Evolutionary conservation across 176 grass and related monocot genomes (phyloP).

Genomic region (Triticum turgidum): DNA sequence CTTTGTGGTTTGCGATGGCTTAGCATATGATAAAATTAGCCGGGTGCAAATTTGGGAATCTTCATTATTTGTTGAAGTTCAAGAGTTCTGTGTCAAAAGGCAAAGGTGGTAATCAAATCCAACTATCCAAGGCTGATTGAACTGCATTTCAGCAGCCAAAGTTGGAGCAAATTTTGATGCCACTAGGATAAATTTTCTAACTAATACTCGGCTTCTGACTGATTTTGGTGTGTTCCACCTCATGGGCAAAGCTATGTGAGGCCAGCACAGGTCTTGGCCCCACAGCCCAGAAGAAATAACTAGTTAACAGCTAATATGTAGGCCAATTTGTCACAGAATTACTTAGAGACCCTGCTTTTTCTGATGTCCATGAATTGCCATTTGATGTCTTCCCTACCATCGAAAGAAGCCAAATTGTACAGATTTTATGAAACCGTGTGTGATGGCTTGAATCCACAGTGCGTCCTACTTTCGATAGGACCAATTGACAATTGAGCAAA

Average conservation of each 20-base stretch:
- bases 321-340: not conserved
- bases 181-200: constrained; percentile 19
- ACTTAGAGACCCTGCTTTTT: not conserved
- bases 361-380: not conserved
- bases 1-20: constrained; percentile 18
- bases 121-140: constrained; percentile 4
- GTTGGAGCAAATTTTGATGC: not conserved
- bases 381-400: not conserved
- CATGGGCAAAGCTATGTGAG: not conserved
- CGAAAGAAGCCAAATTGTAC: not conserved
- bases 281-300: not conserved
- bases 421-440: too few relatives aligned
- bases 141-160: constrained; percentile 20
- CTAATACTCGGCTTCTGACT: constrained; percentile 3
- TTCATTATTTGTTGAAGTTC: constrained; percentile 15
- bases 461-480: too few relatives aligned
- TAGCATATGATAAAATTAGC: constrained; percentile 18
- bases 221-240: not conserved
- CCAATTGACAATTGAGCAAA: too few relatives aligned
- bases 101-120: constrained; percentile 2
- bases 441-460: too few relatives aligned
- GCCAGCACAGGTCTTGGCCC: not conserved
- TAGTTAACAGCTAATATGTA: not conserved
- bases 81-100: constrained; percentile 15
- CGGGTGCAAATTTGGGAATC: not conserved